Base-by-base conservation (phyloP, 768 basidiomycete species). In the Termitomyces sp. region DNA sequence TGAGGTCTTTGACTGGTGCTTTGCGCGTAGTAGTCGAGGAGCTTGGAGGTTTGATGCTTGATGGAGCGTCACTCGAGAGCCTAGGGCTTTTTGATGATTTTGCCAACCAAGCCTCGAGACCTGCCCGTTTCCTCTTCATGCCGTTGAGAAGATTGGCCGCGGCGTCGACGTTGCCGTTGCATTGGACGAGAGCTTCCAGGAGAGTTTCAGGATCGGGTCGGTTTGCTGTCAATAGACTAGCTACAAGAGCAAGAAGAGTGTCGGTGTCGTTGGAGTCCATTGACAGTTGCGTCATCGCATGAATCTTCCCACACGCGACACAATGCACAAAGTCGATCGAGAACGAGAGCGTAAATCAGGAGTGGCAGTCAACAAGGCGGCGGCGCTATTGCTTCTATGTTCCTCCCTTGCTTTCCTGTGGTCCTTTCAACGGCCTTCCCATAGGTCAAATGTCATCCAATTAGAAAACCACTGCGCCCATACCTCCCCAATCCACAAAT, bases 241-340 rank as follows among this genome's bases (percentile, higher is more conserved):
- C 71, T n/a, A 90, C 81, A 56, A 89, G 72, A 10, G 82, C 87
- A 43, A 92, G 73, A 34, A 90, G 75, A 7, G 75, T 82, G 31
- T 92, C 90, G 0, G 87, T 92, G 69, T 89, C 87, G 54, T 39
- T 55, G 20, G 57, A 48, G 18, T 61, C 56, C 61, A 64, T 63
- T 27, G 26, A n/a, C 26, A 42, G 20, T 43, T 43, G 41, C 41
- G 42, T 24, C 48, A 24, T 34, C 7, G 34, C 26, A 36, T 24
- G 3, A 22, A 29, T 22, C 26, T 41, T 31, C 29, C 51, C 18
- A 41, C 39, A 39, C 14, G 27, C 47, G n/a, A 16, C n/a, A 24
- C 32, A 14, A 8, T 27, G 10, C 42, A 46, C 14, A 26, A n/a
- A 29, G 43, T 24, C 24, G 24, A 52, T 26, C 34, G 44, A 46